Conservation (phyloP, 2,329 filamentous ascomycete genomes). For the Aureobasidium sp. region DNA sequence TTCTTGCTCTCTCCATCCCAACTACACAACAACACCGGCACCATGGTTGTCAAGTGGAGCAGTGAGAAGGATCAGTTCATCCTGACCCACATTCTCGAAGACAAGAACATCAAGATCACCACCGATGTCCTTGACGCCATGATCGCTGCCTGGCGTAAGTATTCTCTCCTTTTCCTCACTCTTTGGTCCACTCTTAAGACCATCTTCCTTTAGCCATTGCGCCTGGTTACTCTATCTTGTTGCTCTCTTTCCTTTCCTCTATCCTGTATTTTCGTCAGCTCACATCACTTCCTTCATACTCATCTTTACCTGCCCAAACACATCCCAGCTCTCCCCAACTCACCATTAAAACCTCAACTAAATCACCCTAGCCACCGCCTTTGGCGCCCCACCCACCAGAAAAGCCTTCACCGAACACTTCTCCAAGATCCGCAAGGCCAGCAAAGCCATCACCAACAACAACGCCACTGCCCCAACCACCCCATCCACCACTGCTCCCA, state of each 20-base stretch:
- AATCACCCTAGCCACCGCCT: neutral
- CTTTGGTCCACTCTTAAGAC: neutral
- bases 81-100: slow-evolving; percentile 9
- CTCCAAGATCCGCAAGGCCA: slow-evolving; percentile 16
- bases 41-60: slow-evolving; percentile 19
- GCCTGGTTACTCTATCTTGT: neutral
- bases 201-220: neutral
- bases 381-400: slow-evolving; percentile 15
- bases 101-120: slow-evolving; percentile 10
- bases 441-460: neutral
- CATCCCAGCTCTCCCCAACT: neutral
- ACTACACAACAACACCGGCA: neutral
- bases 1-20: neutral
- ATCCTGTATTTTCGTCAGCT: neutral
- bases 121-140: neutral
- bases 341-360: neutral
- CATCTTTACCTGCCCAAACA: neutral
- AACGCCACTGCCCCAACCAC: neutral
- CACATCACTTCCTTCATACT: neutral
- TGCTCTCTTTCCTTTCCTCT: neutral
- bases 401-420: slow-evolving; percentile 18
- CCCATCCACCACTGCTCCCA: neutral
- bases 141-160: slow-evolving; percentile 18
- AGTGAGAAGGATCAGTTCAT: slow-evolving; percentile 17
- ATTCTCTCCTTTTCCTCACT: too few species aligned